Evolutionary conservation across 441 rosid genomes (phyloP).

Genomic region (Flueggea neowawraea): DNA sequence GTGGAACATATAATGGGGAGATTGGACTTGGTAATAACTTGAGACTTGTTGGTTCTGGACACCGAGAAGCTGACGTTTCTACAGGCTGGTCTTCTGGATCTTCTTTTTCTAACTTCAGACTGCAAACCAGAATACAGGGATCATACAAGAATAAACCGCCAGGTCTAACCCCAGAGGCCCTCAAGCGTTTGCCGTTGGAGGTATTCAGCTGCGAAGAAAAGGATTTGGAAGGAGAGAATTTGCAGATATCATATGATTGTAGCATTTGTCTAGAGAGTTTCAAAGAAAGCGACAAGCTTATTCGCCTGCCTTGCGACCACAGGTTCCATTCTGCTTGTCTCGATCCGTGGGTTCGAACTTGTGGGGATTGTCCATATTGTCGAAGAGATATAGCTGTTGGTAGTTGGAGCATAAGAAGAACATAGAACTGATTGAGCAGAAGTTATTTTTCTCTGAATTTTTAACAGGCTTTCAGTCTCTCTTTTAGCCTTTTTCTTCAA

Average conservation of each 20-base stretch:
- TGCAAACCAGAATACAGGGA: constrained; percentile 32
- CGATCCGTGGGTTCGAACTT: constrained; percentile 80
- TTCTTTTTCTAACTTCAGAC: constrained; percentile 17
- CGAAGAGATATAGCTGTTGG: constrained; percentile 48
- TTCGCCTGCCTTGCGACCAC: constrained; percentile 60
- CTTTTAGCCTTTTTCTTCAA: background rate
- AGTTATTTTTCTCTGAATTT: too few species aligned
- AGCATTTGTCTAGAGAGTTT: constrained; percentile 87
- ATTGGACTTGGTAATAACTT: constrained; percentile 27
- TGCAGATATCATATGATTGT: constrained; percentile 46
- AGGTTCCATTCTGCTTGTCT: constrained; percentile 72
- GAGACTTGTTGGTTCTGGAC: constrained; percentile 36
- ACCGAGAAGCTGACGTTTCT: constrained; percentile 30
- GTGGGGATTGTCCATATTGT: constrained; percentile 96
- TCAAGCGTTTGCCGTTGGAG: constrained; percentile 44
- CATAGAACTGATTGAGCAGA: too few species aligned
- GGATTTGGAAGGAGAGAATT: constrained; percentile 15
- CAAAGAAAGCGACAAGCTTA: constrained; percentile 50
- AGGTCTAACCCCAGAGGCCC: constrained; percentile 58
- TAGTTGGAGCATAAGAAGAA: background rate
- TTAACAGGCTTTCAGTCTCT: background rate
- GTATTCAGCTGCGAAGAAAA: constrained; percentile 31
- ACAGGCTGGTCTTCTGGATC: constrained; percentile 18
- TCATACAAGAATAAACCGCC: constrained; percentile 57
- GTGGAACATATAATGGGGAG: constrained; percentile 30